Evolutionary conservation across 306 rosid genomes (phyloP), one percentile per base, ranked within the genome.

Genomic region (Erythrophleum fordii): DNA sequence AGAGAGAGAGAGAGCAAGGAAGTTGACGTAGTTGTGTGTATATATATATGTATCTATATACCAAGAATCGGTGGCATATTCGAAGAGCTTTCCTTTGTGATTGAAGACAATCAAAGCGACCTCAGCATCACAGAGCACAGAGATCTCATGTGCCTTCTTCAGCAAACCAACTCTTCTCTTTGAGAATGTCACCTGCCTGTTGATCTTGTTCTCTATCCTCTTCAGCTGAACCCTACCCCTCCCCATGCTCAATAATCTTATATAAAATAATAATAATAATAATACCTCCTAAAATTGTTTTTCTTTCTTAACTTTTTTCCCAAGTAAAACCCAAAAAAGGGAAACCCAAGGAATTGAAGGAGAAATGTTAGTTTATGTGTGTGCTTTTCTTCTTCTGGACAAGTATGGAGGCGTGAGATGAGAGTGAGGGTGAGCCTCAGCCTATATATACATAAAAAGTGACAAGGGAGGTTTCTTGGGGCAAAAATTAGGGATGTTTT

Each of bases 81-180:
- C 94, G 78, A 83, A 91, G 89, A 92, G 92, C 86, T 94, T 94
- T 80, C 97, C 98, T 73, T 89, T 92, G 89, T 88, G 84, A 37
- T 96, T 92, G 88, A 94, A 94, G 84, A 94, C 88, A 85, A 94
- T 87, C 90, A 92, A 79, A 88, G 89, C 97, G 26, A 94, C 98
- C 75, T 94, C 97, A 85, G 98, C 98, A 84, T 94, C 98, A 29
- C 98, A 94, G 11, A 94, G 88, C 42, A 94, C 98, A 77, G 98
- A 94, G 91, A 94, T 91, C 87, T 94, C 98, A 77, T 92, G 92
- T 10, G 98, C 97, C 81, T 94, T 94, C 91, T 94, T 94, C 51
- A 88, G 78, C 74, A 94, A 80, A 11, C 97, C 98, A 80, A 55
- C 83, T 87, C 94, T 92, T 62, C 98, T 90, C 91, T 94, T 94